Percentiles rank a stretch among this genome's conserved stretches.
phyloP scores from a whole-genome alignment of 495 filamentous ascomycete genomes.

The Neurospora cerealis region DNA sequence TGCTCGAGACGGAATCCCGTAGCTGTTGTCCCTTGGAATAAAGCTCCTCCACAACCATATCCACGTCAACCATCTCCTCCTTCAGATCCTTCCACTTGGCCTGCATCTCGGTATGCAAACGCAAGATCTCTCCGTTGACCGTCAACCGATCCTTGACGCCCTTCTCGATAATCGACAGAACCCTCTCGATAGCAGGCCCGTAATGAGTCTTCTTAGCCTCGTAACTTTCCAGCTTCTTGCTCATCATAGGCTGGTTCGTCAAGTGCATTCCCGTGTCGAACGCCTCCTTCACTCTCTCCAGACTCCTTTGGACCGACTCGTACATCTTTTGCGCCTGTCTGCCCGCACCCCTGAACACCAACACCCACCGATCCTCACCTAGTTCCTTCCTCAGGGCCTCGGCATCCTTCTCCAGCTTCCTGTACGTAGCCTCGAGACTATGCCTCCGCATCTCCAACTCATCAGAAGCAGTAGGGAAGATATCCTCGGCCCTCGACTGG shows the following conservation, averaged over 20 bases:
- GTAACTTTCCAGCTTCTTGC: constrained; percentile 82
- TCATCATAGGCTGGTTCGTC: constrained; percentile 52
- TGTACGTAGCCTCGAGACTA: constrained; percentile 67
- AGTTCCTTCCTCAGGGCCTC: constrained; percentile 79
- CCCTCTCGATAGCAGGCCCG: constrained; percentile 84
- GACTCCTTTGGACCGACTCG: constrained; percentile 79
- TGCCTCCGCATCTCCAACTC: constrained; percentile 67
- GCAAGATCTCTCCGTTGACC: constrained; percentile 87
- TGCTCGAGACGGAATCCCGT: constrained; percentile 87
- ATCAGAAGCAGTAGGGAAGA: constrained; percentile 83
- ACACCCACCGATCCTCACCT: constrained; percentile 89
- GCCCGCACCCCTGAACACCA: constrained; percentile 89
- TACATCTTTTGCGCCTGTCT: constrained; percentile 90
- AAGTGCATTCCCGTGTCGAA: constrained; percentile 63
- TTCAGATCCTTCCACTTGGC: constrained; percentile 67
- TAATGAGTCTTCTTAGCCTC: constrained; percentile 95
- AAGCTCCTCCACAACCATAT: constrained; percentile 62
- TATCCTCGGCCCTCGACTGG: constrained; percentile 56
- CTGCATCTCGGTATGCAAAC: constrained; percentile 73
- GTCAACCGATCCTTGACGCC: constrained; percentile 84
- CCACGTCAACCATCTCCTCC: constrained; percentile 64
- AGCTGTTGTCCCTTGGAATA: constrained; percentile 59
- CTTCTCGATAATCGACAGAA: constrained; percentile 83
- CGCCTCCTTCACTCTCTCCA: constrained; percentile 70
- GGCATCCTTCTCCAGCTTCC: constrained; percentile 75